phyloP scores from a whole-genome alignment of 768 basidiomycete species.

The Suillus luteus region DNA sequence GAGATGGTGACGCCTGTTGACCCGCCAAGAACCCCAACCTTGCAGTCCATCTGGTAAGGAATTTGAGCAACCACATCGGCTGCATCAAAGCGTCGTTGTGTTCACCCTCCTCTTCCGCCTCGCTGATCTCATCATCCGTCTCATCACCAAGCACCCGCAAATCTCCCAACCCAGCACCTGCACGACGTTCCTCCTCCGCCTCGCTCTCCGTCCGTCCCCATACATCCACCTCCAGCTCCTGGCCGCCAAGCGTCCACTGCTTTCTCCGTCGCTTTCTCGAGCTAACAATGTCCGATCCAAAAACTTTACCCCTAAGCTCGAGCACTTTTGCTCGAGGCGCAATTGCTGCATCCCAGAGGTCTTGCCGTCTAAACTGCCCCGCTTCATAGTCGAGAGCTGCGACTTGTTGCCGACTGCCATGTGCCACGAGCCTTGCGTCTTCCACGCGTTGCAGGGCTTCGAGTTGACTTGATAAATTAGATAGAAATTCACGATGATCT shows the following conservation, averaged over 20 bases:
- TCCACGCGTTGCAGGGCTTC: slow-evolving; percentile 54
- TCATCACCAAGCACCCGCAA: slow-evolving; percentile 29
- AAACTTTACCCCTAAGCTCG: slow-evolving; percentile 65
- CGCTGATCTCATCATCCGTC: slow-evolving; percentile 27
- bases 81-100: slow-evolving; percentile 48
- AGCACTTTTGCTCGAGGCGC: slow-evolving; percentile 65
- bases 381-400: slow-evolving; percentile 66
- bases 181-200: slow-evolving; percentile 65
- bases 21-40: slow-evolving; percentile 51
- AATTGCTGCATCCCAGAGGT: slow-evolving; percentile 67
- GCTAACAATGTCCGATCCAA: slow-evolving; percentile 58
- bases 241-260: slow-evolving; percentile 72
- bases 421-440: slow-evolving; percentile 47
- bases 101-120: slow-evolving; percentile 33
- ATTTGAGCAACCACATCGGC: slow-evolving; percentile 75
- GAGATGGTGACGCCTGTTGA: slow-evolving; percentile 14
- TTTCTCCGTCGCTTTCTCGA: slow-evolving; percentile 57
- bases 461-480: slow-evolving; percentile 47
- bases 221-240: slow-evolving; percentile 61
- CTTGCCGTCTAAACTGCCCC: slow-evolving; percentile 63
- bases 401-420: slow-evolving; percentile 55
- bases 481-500: slow-evolving; percentile 48
- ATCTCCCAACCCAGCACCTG: slow-evolving; percentile 23
- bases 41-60: slow-evolving; percentile 79
- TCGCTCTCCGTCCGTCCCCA: slow-evolving; percentile 76